These are phyloP conservation scores for Didymella arachidicola DNA, from an alignment of 2,329 filamentous ascomycete genomes.

Conservation along the genomic window DNA sequence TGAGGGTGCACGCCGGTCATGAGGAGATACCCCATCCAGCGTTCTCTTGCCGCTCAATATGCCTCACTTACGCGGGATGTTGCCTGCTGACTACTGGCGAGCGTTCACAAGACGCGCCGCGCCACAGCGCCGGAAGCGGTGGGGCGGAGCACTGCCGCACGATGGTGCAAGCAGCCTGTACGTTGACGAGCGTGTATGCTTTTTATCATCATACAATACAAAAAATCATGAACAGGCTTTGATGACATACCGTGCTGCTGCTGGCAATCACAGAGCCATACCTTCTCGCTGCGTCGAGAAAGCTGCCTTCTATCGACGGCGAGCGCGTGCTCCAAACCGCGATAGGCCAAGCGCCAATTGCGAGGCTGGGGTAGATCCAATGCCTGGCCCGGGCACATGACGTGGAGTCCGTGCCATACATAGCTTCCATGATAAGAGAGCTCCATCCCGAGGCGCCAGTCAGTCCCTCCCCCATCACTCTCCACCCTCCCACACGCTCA, in stretches of 20 bases:
- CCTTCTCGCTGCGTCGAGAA: not conserved
- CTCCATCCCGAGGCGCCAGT: slow-evolving; percentile 40
- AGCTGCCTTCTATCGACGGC: not conserved
- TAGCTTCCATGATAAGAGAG: slow-evolving; percentile 42
- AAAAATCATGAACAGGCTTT: too few species aligned
- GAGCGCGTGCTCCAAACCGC: slow-evolving; percentile 6
- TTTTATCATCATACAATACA: not conserved
- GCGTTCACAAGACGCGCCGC: slow-evolving; percentile 29
- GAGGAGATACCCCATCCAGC: slow-evolving; percentile 1
- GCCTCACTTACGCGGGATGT: slow-evolving; percentile 27
- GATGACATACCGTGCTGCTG: not conserved
- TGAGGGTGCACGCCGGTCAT: slow-evolving; percentile 12
- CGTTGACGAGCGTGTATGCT: not conserved
- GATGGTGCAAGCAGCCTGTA: not conserved
- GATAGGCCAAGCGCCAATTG: slow-evolving; percentile 12
- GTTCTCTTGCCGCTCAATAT: slow-evolving; percentile 1
- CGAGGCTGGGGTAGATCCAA: slow-evolving; percentile 2
- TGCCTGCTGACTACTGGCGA: slow-evolving; percentile 27
- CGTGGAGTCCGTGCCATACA: not conserved
- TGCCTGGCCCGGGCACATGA: not conserved
- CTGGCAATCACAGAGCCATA: too few species aligned
- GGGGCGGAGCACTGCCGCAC: slow-evolving; percentile 4
- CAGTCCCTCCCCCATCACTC: slow-evolving; percentile 34
- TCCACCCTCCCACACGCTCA: slow-evolving; percentile 16
- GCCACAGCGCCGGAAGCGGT: slow-evolving; percentile 23